Evolutionary conservation across 805 yeast genomes (phyloP).

Genomic region (Candida manassasensis): DNA sequence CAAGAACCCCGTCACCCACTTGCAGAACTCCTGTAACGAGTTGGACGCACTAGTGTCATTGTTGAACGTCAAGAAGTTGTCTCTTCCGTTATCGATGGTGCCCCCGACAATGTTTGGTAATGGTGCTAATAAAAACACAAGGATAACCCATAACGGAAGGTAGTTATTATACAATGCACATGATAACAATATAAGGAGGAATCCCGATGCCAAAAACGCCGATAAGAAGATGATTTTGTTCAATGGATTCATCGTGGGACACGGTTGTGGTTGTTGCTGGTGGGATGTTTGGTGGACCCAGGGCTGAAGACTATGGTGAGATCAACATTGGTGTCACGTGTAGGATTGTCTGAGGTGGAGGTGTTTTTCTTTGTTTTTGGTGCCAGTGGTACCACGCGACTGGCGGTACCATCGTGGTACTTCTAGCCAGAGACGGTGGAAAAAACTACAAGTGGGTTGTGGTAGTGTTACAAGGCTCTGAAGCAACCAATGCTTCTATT

Average conservation of each 20-base stretch:
- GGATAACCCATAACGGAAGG: conserved; percentile 39
- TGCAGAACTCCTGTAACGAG: conserved; percentile 35
- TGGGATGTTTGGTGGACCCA: too few relatives aligned
- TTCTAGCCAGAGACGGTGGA: too few relatives aligned
- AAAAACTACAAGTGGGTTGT: too few relatives aligned
- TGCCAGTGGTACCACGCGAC: too few relatives aligned
- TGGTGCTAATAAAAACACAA: conserved; percentile 40
- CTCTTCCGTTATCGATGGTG: conserved; percentile 34
- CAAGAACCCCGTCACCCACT: conserved; percentile 35
- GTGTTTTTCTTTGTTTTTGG: too few relatives aligned
- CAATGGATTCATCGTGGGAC: conserved; percentile 40
- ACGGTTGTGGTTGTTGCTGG: too few relatives aligned
- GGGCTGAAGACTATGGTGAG: too few relatives aligned
- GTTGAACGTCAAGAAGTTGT: conserved; percentile 41
- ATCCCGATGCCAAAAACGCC: conserved; percentile 43
- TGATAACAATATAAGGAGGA: conserved; percentile 38
- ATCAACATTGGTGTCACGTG: too few relatives aligned
- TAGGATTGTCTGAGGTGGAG: too few relatives aligned
- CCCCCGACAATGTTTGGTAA: conserved; percentile 39
- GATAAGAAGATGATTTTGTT: conserved; percentile 43
- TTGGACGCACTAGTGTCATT: conserved; percentile 34
- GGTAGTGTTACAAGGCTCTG: too few relatives aligned
- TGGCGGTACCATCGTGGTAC: too few relatives aligned
- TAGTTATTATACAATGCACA: conserved; percentile 43
- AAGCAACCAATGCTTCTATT: too few relatives aligned